These are phyloP conservation scores for Lumnitzera racemosa DNA, from an alignment of 345 rosid species.

Conservation along the genomic window DNA sequence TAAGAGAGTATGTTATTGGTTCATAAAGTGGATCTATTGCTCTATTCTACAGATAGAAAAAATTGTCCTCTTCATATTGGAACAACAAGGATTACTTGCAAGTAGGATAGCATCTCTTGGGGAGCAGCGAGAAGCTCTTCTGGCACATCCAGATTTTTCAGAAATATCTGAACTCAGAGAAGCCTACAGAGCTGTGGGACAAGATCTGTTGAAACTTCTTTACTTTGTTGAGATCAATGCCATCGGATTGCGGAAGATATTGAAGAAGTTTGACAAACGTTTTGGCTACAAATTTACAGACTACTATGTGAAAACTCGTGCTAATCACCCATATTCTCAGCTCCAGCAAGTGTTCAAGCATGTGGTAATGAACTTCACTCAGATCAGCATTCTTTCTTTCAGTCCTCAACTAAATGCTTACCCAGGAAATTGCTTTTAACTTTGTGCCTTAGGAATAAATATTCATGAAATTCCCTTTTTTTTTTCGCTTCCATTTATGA, in stretches of 20 bases:
- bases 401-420: conserved; percentile 10
- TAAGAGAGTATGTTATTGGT: too few species aligned
- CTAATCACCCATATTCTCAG: conserved; percentile 98
- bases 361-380: conserved; percentile 53
- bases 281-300: conserved; percentile 89
- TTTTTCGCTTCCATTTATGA: too few species aligned
- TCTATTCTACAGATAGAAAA: conserved; percentile 60
- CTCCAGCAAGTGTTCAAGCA: conserved; percentile 98
- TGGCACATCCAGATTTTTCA: conserved; percentile 58
- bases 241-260: conserved; percentile 84
- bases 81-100: conserved; percentile 88
- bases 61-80: conserved; percentile 87
- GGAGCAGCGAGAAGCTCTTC: conserved; percentile 59
- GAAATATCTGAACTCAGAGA: conserved; percentile 60
- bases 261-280: conserved; percentile 95
- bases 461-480: too few species aligned
- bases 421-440: background rate
- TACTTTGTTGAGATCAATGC: conserved; percentile 86
- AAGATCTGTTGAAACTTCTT: conserved; percentile 75
- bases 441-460: too few species aligned
- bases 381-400: conserved; percentile 1
- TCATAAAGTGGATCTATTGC: background rate
- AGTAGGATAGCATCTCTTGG: conserved; percentile 60
- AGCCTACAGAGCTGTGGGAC: conserved; percentile 68
- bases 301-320: conserved; percentile 90